These are phyloP conservation scores for Collariella sp. DNA, from an alignment of 495 filamentous ascomycete species.

Conservation along the genomic window DNA sequence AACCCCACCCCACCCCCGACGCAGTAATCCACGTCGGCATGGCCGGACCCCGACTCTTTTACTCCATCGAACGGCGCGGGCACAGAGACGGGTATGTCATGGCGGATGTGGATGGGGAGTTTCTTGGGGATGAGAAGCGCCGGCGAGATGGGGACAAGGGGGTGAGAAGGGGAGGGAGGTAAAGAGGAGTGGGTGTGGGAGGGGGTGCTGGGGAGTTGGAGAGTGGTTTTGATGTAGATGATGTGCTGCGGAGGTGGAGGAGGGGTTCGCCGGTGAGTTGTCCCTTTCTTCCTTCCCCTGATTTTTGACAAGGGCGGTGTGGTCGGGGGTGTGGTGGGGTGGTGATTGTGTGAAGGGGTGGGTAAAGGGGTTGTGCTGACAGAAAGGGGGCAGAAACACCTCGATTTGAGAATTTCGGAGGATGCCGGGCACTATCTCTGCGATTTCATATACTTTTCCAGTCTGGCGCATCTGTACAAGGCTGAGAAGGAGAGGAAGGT, in stretches of 20 bases:
- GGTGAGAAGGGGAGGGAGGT: constrained; percentile 41
- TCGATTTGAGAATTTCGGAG: constrained; percentile 56
- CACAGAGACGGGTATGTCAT: constrained; percentile 69
- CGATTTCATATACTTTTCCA: constrained; percentile 80
- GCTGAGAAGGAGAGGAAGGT: constrained; percentile 47
- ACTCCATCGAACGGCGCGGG: constrained; percentile 59
- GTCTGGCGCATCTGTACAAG: constrained; percentile 49
- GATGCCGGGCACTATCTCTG: constrained; percentile 78
- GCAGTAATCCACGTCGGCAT: constrained; percentile 73
- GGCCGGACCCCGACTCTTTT: constrained; percentile 59
- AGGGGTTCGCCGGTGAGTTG: constrained; percentile 26
- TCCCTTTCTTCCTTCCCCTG: too few species aligned
- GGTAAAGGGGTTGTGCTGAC: neutral
- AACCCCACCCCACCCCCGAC: constrained; percentile 46
- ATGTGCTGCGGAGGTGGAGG: constrained; percentile 50
- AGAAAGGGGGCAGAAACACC: constrained; percentile 22
- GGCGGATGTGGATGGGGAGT: constrained; percentile 56
- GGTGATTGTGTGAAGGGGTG: neutral
- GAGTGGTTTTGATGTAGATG: constrained; percentile 44
- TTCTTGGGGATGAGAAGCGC: constrained; percentile 45
- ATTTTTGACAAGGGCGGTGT: too few species aligned
- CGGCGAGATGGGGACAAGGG: constrained; percentile 23
- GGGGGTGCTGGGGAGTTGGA: constrained; percentile 38
- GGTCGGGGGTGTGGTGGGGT: too few species aligned
- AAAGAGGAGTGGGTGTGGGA: constrained; percentile 41